A percentile compares a stretch with the other conserved stretches of the same genome.
These are phyloP conservation scores for Blastocystis sp. DNA, from an alignment of 352 stramenopile species.

Conservation along the genomic window DNA sequence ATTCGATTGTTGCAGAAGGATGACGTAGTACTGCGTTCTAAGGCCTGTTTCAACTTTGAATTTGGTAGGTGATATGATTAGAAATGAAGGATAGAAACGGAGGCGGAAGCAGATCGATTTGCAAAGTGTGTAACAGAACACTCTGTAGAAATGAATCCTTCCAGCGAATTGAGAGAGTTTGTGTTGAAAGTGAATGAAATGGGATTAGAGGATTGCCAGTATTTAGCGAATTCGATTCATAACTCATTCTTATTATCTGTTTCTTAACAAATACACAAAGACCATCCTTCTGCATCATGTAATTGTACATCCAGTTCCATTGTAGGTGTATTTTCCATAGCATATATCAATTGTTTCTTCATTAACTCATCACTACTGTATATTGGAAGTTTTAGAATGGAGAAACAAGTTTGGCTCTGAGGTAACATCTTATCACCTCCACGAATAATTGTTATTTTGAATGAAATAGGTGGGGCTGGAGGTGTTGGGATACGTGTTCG, in stretches of 20 bases:
- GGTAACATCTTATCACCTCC: constrained; percentile 20
- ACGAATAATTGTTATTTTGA: constrained; percentile 38
- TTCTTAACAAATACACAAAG: background rate
- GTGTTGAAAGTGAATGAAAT: background rate
- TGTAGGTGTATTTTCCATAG: constrained; percentile 43
- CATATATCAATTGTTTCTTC: constrained; percentile 46
- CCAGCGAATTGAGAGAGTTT: background rate
- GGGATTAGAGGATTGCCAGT: background rate
- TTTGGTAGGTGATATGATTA: background rate
- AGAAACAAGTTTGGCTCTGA: constrained; percentile 61
- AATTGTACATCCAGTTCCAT: constrained; percentile 61
- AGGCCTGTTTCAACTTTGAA: background rate
- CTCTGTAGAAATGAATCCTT: background rate
- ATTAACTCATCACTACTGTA: constrained; percentile 34
- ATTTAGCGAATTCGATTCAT: background rate
- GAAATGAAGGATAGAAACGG: background rate
- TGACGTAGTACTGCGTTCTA: background rate
- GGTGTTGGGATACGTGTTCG: constrained; percentile 41
- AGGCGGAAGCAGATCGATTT: constrained; percentile 9
- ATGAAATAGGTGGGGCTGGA: constrained; percentile 38
- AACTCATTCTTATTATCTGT: background rate
- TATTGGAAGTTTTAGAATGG: constrained; percentile 45
- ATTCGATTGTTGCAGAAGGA: background rate
- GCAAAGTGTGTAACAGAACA: background rate
- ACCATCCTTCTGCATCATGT: constrained; percentile 59